Evolutionary conservation across 2,329 filamentous ascomycete genomes (phyloP).

Genomic region (Aaosphaeria pasadenensis): DNA sequence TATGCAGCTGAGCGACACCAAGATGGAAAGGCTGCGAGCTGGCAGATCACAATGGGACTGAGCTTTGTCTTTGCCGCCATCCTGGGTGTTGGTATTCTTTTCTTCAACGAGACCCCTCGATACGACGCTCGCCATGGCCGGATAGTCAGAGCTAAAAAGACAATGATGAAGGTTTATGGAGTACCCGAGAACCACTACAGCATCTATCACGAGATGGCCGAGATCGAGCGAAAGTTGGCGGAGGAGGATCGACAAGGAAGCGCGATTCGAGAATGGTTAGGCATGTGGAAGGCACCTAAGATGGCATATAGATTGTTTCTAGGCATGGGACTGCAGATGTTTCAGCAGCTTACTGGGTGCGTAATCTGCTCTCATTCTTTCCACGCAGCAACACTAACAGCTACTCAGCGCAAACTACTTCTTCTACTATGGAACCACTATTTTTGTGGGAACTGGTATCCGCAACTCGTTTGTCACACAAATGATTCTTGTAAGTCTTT

Average conservation of each 20-base stretch:
- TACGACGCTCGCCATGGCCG: conserved; percentile 54
- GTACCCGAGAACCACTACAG: conserved; percentile 53
- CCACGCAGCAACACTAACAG: not conserved
- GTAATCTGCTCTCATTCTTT: not conserved
- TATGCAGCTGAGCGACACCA: conserved; percentile 54
- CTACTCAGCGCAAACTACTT: conserved; percentile 55
- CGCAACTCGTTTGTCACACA: conserved; percentile 43
- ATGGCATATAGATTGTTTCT: conserved; percentile 63
- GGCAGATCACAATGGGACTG: conserved; percentile 61
- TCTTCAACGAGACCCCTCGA: conserved; percentile 55
- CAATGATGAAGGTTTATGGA: conserved; percentile 53
- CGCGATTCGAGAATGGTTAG: conserved; percentile 52
- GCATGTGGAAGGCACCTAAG: conserved; percentile 62
- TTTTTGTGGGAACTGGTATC: conserved; percentile 41
- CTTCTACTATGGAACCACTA: conserved; percentile 52
- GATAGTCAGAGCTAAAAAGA: conserved; percentile 48
- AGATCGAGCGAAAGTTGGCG: conserved; percentile 54
- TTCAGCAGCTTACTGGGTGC: conserved; percentile 63
- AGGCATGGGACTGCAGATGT: conserved; percentile 60
- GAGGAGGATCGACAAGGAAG: conserved; percentile 40
- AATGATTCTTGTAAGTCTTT: conserved; percentile 42
- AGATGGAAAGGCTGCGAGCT: conserved; percentile 48
- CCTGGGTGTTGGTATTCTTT: conserved; percentile 51
- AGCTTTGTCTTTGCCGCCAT: conserved; percentile 54
- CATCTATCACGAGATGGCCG: conserved; percentile 50